These are phyloP conservation scores for Peronospora belbahrii DNA, from an alignment of 352 stramenopile genomes.

Conservation along the genomic window DNA sequence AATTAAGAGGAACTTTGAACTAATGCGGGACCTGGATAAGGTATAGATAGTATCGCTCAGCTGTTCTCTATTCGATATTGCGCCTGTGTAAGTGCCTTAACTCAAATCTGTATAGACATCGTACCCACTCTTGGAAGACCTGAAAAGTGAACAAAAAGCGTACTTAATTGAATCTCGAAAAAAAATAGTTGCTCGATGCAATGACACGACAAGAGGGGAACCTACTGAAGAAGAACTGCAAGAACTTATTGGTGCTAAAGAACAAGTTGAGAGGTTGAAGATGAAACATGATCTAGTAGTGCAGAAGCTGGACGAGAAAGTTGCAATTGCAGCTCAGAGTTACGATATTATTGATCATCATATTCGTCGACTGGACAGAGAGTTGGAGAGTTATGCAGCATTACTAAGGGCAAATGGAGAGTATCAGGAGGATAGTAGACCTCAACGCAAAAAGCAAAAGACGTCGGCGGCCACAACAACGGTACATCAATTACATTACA, in stretches of 20 bases:
- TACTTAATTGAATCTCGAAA: conserved; percentile 51
- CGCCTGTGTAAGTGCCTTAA: conserved; percentile 1
- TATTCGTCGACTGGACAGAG: conserved; percentile 70
- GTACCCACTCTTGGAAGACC: conserved; percentile 69
- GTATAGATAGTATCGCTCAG: conserved; percentile 30
- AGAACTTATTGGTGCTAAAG: conserved; percentile 54
- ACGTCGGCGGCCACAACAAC: conserved; percentile 9
- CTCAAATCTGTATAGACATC: conserved; percentile 33
- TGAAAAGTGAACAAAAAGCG: conserved; percentile 51
- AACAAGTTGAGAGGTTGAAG: conserved; percentile 31
- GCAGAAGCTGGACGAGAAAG: conserved; percentile 85
- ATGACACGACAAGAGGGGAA: conserved; percentile 36
- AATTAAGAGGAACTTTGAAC: conserved; percentile 87
- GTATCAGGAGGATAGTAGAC: conserved; percentile 65
- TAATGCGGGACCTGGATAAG: conserved; percentile 86
- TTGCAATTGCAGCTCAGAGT: conserved; percentile 77
- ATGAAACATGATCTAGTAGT: conserved; percentile 64
- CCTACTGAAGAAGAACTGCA: conserved; percentile 58
- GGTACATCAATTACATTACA: conserved; percentile 14
- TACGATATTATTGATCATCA: conserved; percentile 86
- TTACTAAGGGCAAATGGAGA: conserved; percentile 71
- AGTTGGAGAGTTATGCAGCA: conserved; percentile 63
- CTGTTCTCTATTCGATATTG: neutral
- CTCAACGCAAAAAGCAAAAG: conserved; percentile 47
- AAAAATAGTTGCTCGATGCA: conserved; percentile 57